Conservation (phyloP, 495 filamentous ascomycete species). For the Neurospora pannonica region DNA sequence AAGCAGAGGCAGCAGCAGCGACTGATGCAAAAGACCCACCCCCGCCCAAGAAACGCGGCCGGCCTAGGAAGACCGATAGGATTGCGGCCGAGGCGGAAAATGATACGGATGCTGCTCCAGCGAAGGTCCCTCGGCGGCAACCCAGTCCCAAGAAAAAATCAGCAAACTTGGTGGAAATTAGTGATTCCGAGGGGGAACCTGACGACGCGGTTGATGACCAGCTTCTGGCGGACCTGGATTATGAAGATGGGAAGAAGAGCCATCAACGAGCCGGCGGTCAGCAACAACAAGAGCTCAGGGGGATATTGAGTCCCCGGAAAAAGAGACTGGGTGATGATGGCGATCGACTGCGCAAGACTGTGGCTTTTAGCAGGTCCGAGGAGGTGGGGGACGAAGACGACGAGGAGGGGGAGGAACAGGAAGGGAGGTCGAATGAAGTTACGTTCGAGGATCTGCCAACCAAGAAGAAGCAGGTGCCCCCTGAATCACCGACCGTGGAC, state of each 20-base stretch:
- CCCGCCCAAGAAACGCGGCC: slow-evolving; percentile 13
- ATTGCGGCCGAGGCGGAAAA: slow-evolving; percentile 2
- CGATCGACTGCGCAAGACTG: slow-evolving; percentile 26
- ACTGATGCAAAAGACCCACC: not conserved
- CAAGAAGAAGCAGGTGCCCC: slow-evolving; percentile 2
- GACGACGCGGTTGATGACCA: not conserved
- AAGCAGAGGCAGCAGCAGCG: not conserved
- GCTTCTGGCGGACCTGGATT: not conserved
- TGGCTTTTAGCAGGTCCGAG: slow-evolving; percentile 26
- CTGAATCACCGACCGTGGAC: slow-evolving; percentile 1
- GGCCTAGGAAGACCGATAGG: slow-evolving; percentile 5
- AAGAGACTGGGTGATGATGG: slow-evolving; percentile 5
- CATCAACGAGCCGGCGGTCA: not conserved
- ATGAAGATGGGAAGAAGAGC: slow-evolving; percentile 3
- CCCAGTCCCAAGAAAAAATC: not conserved
- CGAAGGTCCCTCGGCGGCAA: not conserved
- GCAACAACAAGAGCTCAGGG: slow-evolving; percentile 17
- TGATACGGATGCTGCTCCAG: not conserved
- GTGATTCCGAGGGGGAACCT: not conserved
- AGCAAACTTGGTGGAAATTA: not conserved
- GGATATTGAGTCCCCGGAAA: slow-evolving; percentile 33
- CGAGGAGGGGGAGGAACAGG: slow-evolving; percentile 22
- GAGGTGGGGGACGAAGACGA: slow-evolving; percentile 13
- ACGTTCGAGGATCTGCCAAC: slow-evolving; percentile 1
- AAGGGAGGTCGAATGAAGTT: slow-evolving; percentile 4